These are phyloP conservation scores for Beauveria sp. DNA, from an alignment of 2,329 filamentous ascomycete species.

Conservation along the genomic window DNA sequence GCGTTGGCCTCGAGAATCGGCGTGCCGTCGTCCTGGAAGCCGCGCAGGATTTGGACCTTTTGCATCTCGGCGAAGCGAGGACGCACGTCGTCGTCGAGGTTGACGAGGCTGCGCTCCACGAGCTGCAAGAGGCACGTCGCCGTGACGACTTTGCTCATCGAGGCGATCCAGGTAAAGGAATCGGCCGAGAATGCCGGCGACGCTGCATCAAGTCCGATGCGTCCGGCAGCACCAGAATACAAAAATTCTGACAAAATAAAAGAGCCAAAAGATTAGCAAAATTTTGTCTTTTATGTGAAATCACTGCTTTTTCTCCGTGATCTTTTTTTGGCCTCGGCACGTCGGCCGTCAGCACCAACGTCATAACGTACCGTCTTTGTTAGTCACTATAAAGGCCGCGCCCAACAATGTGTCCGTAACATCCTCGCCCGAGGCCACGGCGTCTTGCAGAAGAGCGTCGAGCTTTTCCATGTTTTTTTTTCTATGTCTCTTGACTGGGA, in stretches of 20 bases:
- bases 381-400: conserved; percentile 28
- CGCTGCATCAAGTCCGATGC: conserved; percentile 21
- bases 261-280: background rate
- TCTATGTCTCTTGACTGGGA: background rate
- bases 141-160: conserved; percentile 37
- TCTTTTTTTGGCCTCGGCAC: background rate
- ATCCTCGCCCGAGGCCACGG: conserved; percentile 22
- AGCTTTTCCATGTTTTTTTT: conserved; percentile 20
- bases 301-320: background rate
- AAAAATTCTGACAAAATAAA: conserved; percentile 21
- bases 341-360: background rate
- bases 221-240: conserved; percentile 30
- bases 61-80: conserved; percentile 27
- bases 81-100: conserved; percentile 31
- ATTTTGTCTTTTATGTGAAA: background rate
- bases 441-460: conserved; percentile 22
- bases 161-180: conserved; percentile 32
- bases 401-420: conserved; percentile 28
- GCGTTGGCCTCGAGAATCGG: conserved; percentile 31
- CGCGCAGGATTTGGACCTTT: conserved; percentile 27
- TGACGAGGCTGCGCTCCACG: conserved; percentile 27
- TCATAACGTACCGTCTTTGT: conserved; percentile 22
- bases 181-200: conserved; percentile 24
- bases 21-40: conserved; percentile 26
- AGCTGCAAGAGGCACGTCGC: conserved; percentile 31